A percentile compares a stretch with the other conserved stretches of the same genome.
These are phyloP conservation scores for Metroxylon sagu DNA, from an alignment of 176 grass and related monocot species.

Conservation along the genomic window DNA sequence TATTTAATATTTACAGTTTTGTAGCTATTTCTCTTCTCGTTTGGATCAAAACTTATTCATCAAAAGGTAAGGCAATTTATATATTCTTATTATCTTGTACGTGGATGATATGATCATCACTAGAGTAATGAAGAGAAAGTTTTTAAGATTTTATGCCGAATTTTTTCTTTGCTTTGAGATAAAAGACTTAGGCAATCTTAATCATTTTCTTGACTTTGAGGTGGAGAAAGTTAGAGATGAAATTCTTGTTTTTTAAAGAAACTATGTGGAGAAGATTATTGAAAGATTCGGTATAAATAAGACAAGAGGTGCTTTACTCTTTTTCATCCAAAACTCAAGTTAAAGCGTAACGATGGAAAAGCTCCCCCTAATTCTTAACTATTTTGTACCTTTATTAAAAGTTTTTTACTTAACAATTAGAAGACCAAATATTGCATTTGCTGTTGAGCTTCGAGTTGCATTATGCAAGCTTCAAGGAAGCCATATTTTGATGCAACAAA, in stretches of 20 bases:
- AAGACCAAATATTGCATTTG: background rate
- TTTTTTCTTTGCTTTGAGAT: background rate
- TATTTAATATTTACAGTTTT: no score
- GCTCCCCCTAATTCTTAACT: background rate
- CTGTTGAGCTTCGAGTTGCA: background rate
- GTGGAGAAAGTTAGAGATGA: background rate
- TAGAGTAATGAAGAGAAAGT: background rate
- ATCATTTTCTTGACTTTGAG: background rate
- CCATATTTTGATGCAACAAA: background rate
- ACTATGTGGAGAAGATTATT: background rate
- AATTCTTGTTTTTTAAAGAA: background rate
- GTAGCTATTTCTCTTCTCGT: background rate
- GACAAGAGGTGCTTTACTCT: background rate
- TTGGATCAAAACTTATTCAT: slow-evolving; percentile 5
- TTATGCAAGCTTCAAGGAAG: background rate
- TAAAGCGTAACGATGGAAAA: background rate
- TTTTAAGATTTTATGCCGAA: background rate
- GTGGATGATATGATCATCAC: slow-evolving; percentile 3
- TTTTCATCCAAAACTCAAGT: background rate
- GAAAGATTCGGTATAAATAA: background rate
- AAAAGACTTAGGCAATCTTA: no score
- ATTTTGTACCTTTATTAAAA: background rate
- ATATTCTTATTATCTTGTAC: background rate
- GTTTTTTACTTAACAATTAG: slow-evolving; percentile 5
- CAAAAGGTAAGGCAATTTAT: background rate